Evolutionary conservation across 139 green algal species (phyloP), one percentile per base, ranked within the genome.

Genomic region (Gonium pectorale): DNA sequence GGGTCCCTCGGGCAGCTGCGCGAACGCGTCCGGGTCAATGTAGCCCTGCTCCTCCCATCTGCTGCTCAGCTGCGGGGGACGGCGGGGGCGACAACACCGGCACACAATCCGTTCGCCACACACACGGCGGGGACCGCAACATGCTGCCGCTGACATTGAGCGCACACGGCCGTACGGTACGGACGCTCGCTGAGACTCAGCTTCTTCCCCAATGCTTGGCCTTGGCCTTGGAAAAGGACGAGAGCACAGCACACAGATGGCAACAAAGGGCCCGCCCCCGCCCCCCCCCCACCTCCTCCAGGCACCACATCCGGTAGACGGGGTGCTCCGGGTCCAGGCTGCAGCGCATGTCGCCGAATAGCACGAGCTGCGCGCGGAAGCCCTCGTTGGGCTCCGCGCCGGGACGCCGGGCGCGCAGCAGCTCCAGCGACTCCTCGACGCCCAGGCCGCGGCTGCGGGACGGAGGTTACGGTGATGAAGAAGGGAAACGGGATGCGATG

Each of bases 361-460:
- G 85, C 54, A 86, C 46, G 77, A 98, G 90, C 83, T 98, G 95
- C 15, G 81, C 71, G 59, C 92, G 43, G 74, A 96, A 98, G 41
- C 94, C 94, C 29, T 93, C 69, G 83, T 98, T 98, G 35, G 94
- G 94, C 11, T 54, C 67, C 0, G 80, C 24, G 79, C 74, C 52
- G 62, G 62, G 63, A 8, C 78, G 78, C 0, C 15, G 22, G 19
- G 31, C 5, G 62, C 44, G 37, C 3, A 84, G 1, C 41, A 74
- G 31, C 17, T 5, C 22, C 44, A 75, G 31, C 43, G 78, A 62
- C 40, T 54, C 62, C 2, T 74, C 62, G 22, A 21, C 21, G 24
- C 33, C 40, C 62, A 75, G 22, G 60, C 78, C 44, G 24, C 63
- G 78, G 31, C 78, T 84, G 78, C 4, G 11, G n/a, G 29, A 6